These are phyloP conservation scores for Isabelozyma pseudorhagii DNA, from an alignment of 805 yeast genomes.

Conservation along the genomic window DNA sequence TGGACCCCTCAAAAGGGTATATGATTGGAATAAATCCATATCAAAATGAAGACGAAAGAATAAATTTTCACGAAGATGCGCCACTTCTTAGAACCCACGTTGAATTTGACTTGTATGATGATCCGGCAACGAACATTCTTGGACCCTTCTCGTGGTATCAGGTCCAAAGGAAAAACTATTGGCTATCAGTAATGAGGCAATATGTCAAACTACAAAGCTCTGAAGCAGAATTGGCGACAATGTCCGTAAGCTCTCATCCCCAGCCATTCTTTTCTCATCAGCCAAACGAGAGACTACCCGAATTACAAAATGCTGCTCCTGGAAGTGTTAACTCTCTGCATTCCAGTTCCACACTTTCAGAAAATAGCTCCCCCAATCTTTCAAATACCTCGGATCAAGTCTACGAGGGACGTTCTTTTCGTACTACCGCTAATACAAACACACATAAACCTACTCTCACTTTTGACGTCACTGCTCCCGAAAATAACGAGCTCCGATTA, in stretches of 20 bases:
- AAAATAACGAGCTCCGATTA: conserved; percentile 25
- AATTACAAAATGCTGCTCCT: neutral
- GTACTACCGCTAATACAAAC: neutral
- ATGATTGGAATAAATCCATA: conserved; percentile 9
- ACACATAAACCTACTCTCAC: neutral
- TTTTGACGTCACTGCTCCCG: neutral
- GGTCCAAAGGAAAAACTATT: conserved; percentile 19
- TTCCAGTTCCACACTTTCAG: neutral
- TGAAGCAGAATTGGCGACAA: neutral
- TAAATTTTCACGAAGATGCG: conserved; percentile 5
- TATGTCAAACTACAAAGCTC: conserved; percentile 1
- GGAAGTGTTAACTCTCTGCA: neutral
- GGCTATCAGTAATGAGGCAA: conserved; percentile 1
- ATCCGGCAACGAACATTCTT: conserved; percentile 1
- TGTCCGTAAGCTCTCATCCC: neutral
- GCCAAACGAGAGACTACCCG: neutral
- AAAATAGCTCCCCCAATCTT: neutral
- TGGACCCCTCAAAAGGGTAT: neutral
- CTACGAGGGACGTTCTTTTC: neutral
- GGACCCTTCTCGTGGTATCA: conserved; percentile 26
- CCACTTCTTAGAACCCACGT: conserved; percentile 7
- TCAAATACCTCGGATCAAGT: neutral
- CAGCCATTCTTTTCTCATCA: neutral
- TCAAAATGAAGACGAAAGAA: conserved; percentile 3
- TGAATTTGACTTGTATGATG: neutral